Conservation (phyloP, 305 asterid genomes). For the Fraxinus albicans region DNA sequence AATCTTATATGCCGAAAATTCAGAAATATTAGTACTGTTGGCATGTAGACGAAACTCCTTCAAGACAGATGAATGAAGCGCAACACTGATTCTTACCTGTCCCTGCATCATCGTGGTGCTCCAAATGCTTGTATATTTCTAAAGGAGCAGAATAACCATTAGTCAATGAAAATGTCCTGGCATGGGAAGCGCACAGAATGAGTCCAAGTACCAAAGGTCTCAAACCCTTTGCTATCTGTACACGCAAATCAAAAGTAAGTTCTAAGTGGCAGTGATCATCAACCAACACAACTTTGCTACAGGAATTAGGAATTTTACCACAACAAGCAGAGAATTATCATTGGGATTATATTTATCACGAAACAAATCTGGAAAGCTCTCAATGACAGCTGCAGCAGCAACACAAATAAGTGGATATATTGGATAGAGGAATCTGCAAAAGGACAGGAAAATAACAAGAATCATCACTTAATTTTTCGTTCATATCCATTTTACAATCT, state of each 20-base stretch:
- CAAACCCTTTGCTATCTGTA: slow-evolving; percentile 70
- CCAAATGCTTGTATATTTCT: slow-evolving; percentile 94
- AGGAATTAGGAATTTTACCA: slow-evolving; percentile 40
- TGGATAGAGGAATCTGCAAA: slow-evolving; percentile 92
- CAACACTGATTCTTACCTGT: slow-evolving; percentile 45
- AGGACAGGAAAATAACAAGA: slow-evolving; percentile 22
- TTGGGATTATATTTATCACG: slow-evolving; percentile 67
- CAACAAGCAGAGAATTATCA: slow-evolving; percentile 46
- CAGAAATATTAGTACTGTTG: background rate
- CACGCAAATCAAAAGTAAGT: slow-evolving; percentile 33
- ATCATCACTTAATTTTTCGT: slow-evolving; percentile 23
- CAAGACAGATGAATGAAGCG: background rate
- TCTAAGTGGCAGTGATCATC: slow-evolving; percentile 19
- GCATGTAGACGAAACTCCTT: background rate
- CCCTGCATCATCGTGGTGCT: slow-evolving; percentile 82
- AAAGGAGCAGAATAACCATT: slow-evolving; percentile 93
- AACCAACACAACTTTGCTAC: slow-evolving; percentile 4
- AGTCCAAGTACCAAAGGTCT: slow-evolving; percentile 84
- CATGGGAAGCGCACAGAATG: slow-evolving; percentile 87
- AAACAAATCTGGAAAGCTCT: slow-evolving; percentile 89
- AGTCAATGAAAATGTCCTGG: slow-evolving; percentile 86
- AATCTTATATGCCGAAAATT: background rate
- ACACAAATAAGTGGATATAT: slow-evolving; percentile 95
- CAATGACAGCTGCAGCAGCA: slow-evolving; percentile 98
- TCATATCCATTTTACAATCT: slow-evolving; percentile 14